Conservation (phyloP, 108 stramenopile species). For the Cyclotella cryptica region DNA sequence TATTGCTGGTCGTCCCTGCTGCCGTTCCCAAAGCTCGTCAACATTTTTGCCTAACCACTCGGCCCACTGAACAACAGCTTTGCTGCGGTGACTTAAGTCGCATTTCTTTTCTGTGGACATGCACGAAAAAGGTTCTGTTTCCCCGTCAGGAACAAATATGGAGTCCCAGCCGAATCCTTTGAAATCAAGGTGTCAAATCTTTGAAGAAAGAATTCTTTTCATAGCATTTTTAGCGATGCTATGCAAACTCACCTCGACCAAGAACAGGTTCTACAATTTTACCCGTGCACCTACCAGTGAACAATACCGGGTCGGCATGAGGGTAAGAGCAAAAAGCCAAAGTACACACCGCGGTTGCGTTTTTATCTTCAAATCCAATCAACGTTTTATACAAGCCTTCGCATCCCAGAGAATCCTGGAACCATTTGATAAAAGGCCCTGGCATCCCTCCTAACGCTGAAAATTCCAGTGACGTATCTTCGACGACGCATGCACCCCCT, state of each 20-base stretch:
- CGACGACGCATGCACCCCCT: slow-evolving; percentile 90
- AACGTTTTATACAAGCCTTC: slow-evolving; percentile 93
- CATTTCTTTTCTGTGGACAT: slow-evolving; percentile 95
- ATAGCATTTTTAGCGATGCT: neutral
- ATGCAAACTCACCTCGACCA: slow-evolving; percentile 47
- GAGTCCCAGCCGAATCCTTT: slow-evolving; percentile 98
- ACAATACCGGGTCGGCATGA: slow-evolving; percentile 93
- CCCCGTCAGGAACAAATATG: slow-evolving; percentile 95
- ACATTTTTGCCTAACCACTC: slow-evolving; percentile 73
- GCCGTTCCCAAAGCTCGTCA: slow-evolving; percentile 80
- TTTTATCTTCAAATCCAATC: slow-evolving; percentile 94
- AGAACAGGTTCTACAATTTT: slow-evolving; percentile 90
- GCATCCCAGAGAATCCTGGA: slow-evolving; percentile 85
- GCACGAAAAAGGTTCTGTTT: slow-evolving; percentile 85
- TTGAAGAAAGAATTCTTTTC: neutral
- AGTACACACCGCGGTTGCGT: slow-evolving; percentile 96
- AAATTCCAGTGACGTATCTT: slow-evolving; percentile 97
- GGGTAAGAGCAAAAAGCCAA: slow-evolving; percentile 96
- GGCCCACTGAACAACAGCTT: slow-evolving; percentile 87
- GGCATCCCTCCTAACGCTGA: slow-evolving; percentile 97
- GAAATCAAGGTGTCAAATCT: neutral
- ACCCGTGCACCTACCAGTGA: slow-evolving; percentile 84
- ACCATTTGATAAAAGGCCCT: slow-evolving; percentile 99
- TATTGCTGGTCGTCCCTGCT: slow-evolving; percentile 69
- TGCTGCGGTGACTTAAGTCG: slow-evolving; percentile 89